Conservation (phyloP, 257 asterid species). For the Nicotiana knightiana region DNA sequence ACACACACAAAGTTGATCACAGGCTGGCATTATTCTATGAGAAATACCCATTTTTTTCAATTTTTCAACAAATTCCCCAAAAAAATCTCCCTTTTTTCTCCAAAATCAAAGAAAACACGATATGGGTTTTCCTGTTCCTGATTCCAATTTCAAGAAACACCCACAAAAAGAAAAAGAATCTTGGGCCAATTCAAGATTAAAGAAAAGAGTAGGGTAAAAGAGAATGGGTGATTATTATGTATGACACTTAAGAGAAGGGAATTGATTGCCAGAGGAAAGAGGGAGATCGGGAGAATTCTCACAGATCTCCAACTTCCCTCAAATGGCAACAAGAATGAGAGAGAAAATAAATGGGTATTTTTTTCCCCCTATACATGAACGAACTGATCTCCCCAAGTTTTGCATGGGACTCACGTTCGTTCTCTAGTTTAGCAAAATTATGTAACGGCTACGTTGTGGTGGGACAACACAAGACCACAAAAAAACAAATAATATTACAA, state of each 20-base stretch:
- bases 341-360: not conserved
- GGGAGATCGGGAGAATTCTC: constrained; percentile 15
- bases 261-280: constrained; percentile 1
- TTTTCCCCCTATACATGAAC: not conserved
- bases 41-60: constrained; percentile 48
- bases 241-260: not conserved
- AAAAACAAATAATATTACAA: not conserved
- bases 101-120: not conserved
- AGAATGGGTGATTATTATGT: too few relatives aligned
- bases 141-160: not conserved
- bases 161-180: not conserved
- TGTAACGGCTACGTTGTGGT: constrained; percentile 4
- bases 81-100: not conserved
- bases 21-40: constrained; percentile 53
- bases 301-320: constrained; percentile 22
- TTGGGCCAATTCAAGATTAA: not conserved
- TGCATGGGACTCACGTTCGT: constrained; percentile 13
- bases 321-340: constrained; percentile 2
- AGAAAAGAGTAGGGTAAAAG: too few relatives aligned
- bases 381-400: not conserved
- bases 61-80: not conserved
- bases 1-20: constrained; percentile 60
- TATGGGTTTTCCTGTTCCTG: not conserved
- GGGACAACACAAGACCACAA: not conserved
- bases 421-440: not conserved